Base-by-base conservation (phyloP, 768 basidiomycete genomes). In the Naematelia aurantialba region DNA sequence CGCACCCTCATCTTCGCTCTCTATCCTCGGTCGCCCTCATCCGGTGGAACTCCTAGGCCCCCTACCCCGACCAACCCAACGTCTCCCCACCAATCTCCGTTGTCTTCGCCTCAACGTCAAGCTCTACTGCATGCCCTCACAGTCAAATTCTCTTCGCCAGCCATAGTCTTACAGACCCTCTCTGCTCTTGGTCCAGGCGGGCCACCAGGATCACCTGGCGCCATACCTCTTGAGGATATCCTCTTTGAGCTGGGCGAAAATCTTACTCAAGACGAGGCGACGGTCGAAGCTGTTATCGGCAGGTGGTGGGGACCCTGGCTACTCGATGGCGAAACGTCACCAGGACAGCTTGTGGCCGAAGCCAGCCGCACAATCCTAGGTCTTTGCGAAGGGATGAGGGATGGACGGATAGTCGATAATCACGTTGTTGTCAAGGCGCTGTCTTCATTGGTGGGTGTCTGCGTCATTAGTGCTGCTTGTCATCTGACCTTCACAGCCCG, bases 241-340 rank as follows among this genome's bases (percentile, higher is more conserved):
- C 56, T 78, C 30, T 68, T 76, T 58, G 77, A 78, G 66, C 65
- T 78, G 21, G 77, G 77, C 5, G 75, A 76, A 24, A 66, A 57
- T 5, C 55, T 74, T 48, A 74, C 75, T 11, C 69, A 72, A 47
- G 72, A 74, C 53, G 75, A 73, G 50, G 75, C 69, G 2, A 70
- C 74, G 8, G 71, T 78, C 17, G 65, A 70, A 53, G 70, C 63
- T 2, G 72, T 75, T 26, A 68, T 76, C 22, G 62, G 58, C 17
- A 60, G 71, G 52, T 77, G 76, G 73, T 76, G 76, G 76, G 75
- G 67, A 4, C 60, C 62, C 8, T 67, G 65, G 12, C 58, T 73
- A 5, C 55, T 65, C 5, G 70, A 70, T 26, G 55, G 61, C 8
- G 19, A 52, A 44, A 50, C 54, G 12, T 61, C 66, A 17, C 66